Conservation (phyloP, 305 asterid species). For the Caryopteris hybrid region DNA sequence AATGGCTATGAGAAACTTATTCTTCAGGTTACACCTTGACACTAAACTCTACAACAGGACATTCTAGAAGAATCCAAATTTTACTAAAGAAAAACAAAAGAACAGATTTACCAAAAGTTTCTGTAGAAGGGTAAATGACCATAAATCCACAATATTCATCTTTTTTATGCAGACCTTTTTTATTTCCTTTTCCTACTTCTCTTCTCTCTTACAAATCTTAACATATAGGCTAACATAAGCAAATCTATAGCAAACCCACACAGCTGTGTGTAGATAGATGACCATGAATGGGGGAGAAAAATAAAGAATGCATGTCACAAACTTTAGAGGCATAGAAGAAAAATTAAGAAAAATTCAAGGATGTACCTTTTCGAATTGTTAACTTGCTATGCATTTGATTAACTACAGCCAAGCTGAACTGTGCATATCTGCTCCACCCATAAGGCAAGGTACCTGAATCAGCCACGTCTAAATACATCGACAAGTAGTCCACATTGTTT, state of each 20-base stretch:
- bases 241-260: conserved; percentile 1
- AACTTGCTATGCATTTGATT: conserved; percentile 65
- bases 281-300: background rate
- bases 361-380: conserved; percentile 65
- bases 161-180: background rate
- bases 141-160: conserved; percentile 5
- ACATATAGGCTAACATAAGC: no score
- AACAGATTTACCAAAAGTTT: background rate
- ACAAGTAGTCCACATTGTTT: conserved; percentile 75
- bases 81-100: background rate
- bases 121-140: background rate
- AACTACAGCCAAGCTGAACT: conserved; percentile 82
- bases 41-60: background rate
- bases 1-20: background rate
- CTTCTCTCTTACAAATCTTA: background rate
- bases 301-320: background rate
- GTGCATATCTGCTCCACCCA: conserved; percentile 95
- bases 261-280: background rate
- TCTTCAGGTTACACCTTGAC: background rate
- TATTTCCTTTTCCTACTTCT: background rate
- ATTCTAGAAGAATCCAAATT: background rate
- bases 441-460: conserved; percentile 71
- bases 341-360: background rate
- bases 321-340: background rate
- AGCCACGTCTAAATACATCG: conserved; percentile 89